Evolutionary conservation across 2,329 filamentous ascomycete genomes (phyloP).

Genomic region (Penicillium sp.): DNA sequence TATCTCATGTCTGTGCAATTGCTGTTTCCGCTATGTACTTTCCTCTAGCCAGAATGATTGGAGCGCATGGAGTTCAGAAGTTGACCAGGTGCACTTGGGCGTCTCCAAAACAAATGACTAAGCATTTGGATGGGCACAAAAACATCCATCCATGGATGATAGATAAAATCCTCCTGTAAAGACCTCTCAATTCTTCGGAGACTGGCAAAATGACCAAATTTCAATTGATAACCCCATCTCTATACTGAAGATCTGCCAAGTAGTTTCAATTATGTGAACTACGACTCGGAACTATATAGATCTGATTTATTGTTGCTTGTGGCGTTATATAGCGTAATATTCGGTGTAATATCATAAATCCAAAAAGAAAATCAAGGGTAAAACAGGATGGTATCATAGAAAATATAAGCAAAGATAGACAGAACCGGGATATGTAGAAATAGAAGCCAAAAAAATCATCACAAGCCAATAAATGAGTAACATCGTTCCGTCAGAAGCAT

Average conservation of each 20-base stretch:
- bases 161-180: not conserved
- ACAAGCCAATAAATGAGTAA: not conserved
- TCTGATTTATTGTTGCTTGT: not conserved
- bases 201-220: too few species aligned
- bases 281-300: not conserved
- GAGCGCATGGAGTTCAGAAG: not conserved
- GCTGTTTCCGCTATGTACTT: not conserved
- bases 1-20: not conserved
- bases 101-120: slow-evolving; percentile 10
- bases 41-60: not conserved
- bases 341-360: not conserved
- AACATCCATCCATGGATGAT: not conserved
- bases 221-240: not conserved
- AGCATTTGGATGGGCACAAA: slow-evolving; percentile 3
- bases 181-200: not conserved
- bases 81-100: not conserved
- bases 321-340: not conserved
- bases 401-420: slow-evolving; percentile 1
- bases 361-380: not conserved
- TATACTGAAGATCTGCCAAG: not conserved
- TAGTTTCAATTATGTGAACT: not conserved
- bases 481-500: not conserved
- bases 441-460: not conserved
- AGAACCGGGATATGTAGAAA: slow-evolving; percentile 2
- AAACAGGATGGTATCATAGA: slow-evolving; percentile 24